Evolutionary conservation across 352 stramenopile species (phyloP).

Genomic region (Aphanomyces invadans): DNA sequence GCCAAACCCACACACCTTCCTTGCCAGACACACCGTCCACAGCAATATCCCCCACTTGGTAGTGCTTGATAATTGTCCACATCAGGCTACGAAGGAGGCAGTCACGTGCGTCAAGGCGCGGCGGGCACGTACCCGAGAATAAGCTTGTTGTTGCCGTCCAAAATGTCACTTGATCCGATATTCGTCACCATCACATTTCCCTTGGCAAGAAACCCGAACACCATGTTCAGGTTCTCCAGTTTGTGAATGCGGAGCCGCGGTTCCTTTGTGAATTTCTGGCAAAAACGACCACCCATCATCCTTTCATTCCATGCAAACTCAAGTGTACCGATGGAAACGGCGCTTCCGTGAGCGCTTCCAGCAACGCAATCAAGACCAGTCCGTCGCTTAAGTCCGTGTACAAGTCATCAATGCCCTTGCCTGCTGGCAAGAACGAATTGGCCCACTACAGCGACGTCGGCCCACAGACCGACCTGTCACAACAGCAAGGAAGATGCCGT

Average conservation of each 20-base stretch:
- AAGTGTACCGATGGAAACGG: conserved; percentile 26
- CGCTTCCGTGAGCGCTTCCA: conserved; percentile 78
- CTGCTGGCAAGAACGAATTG: conserved; percentile 84
- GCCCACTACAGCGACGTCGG: conserved; percentile 50
- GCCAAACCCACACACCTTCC: conserved; percentile 66
- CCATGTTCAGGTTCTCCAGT: conserved; percentile 89
- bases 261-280: conserved; percentile 87
- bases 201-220: conserved; percentile 83
- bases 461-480: too few relatives aligned
- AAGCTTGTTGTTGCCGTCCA: conserved; percentile 88
- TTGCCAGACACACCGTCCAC: conserved; percentile 84
- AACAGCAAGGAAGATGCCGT: not conserved
- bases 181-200: conserved; percentile 87
- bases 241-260: conserved; percentile 89
- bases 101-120: too few relatives aligned
- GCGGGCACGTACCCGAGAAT: conserved; percentile 45
- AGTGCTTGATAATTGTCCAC: conserved; percentile 90
- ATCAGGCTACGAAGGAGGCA: conserved; percentile 69
- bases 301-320: not conserved
- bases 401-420: conserved; percentile 84
- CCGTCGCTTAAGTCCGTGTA: conserved; percentile 84
- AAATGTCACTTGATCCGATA: conserved; percentile 86
- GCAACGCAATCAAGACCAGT: conserved; percentile 75
- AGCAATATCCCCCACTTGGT: conserved; percentile 77
- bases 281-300: not conserved